These are phyloP conservation scores for Nematocida displodere DNA, from an alignment of 371 early-diverging fungal species.

Conservation along the genomic window DNA sequence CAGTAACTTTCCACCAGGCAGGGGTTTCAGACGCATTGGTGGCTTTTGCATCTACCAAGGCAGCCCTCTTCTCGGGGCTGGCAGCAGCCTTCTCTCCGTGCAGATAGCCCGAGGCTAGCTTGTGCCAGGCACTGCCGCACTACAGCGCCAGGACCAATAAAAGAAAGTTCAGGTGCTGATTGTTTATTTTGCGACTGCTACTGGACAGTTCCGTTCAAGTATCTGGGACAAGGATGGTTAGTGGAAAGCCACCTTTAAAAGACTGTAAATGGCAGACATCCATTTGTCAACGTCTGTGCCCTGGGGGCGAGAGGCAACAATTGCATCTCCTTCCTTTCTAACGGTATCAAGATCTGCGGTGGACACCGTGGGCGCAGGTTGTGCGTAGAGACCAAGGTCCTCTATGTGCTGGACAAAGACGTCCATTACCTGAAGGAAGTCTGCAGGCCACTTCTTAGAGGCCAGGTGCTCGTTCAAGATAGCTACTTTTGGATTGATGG, in stretches of 20 bases:
- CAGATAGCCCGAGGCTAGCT: too few species aligned
- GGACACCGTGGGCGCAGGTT: background rate
- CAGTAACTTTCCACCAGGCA: conserved; percentile 8
- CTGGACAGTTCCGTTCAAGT: too few species aligned
- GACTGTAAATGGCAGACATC: conserved; percentile 53
- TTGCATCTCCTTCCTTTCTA: conserved; percentile 25
- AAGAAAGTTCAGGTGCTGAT: too few species aligned
- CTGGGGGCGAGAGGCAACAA: conserved; percentile 27
- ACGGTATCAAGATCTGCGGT: conserved; percentile 26
- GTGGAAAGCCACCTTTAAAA: conserved; percentile 48
- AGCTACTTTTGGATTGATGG: conserved; percentile 41
- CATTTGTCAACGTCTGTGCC: conserved; percentile 47
- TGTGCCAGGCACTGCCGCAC: too few species aligned
- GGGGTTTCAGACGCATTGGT: background rate
- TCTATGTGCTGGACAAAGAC: conserved; percentile 12
- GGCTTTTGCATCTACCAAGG: background rate
- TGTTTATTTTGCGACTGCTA: too few species aligned
- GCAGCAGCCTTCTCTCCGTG: background rate
- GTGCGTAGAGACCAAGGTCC: background rate
- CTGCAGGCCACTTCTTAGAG: conserved; percentile 27
- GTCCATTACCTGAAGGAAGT: conserved; percentile 28
- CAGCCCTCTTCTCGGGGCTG: background rate
- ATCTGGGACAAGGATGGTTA: too few species aligned
- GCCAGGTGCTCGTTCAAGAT: conserved; percentile 21
- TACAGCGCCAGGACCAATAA: too few species aligned